Evolutionary conservation across 257 asterid species (phyloP).

Genomic region (Solanum dulcamara): DNA sequence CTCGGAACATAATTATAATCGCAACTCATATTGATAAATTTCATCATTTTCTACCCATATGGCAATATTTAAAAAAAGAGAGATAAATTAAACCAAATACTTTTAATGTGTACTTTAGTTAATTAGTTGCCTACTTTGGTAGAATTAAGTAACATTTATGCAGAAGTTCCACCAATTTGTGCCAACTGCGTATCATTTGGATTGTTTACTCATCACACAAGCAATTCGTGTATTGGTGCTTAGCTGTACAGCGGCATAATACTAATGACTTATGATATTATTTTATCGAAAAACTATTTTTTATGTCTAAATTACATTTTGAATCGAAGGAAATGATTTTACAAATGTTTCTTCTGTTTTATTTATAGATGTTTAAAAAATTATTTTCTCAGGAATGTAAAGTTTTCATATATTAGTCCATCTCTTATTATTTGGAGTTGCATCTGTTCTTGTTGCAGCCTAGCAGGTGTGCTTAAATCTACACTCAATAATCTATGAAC

Average conservation of each 20-base stretch:
- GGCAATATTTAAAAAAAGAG: neutral
- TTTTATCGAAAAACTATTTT: neutral
- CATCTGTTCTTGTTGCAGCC: too few species aligned
- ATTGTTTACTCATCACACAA: neutral
- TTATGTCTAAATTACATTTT: neutral
- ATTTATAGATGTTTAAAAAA: too few species aligned
- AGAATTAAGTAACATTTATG: neutral
- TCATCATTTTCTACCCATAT: too few species aligned
- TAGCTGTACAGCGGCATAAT: neutral
- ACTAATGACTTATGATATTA: neutral
- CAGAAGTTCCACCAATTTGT: neutral
- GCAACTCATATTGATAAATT: neutral
- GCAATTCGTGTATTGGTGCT: neutral
- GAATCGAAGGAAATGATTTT: neutral
- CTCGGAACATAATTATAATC: too few species aligned
- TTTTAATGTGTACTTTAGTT: neutral
- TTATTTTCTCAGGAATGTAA: too few species aligned
- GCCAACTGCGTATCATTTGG: neutral
- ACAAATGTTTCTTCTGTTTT: neutral
- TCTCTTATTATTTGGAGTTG: too few species aligned
- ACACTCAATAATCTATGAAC: too few species aligned
- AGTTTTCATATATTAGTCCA: neutral
- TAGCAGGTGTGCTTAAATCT: too few species aligned
- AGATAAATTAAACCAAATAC: neutral
- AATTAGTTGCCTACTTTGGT: neutral